These are phyloP conservation scores for Phtheirospermum japonicum DNA, from an alignment of 257 asterid genomes.

Conservation along the genomic window DNA sequence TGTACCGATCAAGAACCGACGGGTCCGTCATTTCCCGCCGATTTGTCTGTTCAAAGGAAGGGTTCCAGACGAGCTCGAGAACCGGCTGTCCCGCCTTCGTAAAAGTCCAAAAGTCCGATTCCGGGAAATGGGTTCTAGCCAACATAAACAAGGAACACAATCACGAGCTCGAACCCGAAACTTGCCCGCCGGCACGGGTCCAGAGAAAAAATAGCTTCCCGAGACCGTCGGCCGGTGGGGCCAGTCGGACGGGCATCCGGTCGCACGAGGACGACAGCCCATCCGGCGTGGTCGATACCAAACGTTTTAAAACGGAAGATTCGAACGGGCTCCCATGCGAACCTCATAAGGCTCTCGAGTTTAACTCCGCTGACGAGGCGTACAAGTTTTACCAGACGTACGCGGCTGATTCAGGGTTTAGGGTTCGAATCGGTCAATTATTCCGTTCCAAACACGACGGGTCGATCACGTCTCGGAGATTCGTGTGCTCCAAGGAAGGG, in stretches of 20 bases:
- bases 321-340: slow-evolving; percentile 43
- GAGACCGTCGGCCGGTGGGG: slow-evolving; percentile 54
- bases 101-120: slow-evolving; percentile 73
- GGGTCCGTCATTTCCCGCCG: slow-evolving; percentile 87
- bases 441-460: slow-evolving; percentile 93
- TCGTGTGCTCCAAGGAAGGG: slow-evolving; percentile 97
- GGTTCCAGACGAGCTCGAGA: slow-evolving; percentile 84
- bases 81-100: slow-evolving; percentile 93
- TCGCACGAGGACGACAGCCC: slow-evolving; percentile 77
- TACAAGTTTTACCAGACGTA: slow-evolving; percentile 67
- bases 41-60: slow-evolving; percentile 90
- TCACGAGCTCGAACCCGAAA: slow-evolving; percentile 67
- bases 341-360: slow-evolving; percentile 83
- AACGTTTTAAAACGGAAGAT: slow-evolving; percentile 70
- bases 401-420: slow-evolving; percentile 69
- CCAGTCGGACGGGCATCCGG: slow-evolving; percentile 86
- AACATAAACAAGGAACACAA: slow-evolving; percentile 82
- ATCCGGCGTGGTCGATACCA: slow-evolving; percentile 51
- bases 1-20: slow-evolving; percentile 79
- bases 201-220: slow-evolving; percentile 50
- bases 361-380: slow-evolving; percentile 71
- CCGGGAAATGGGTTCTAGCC: slow-evolving; percentile 89
- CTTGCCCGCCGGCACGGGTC: slow-evolving; percentile 48
- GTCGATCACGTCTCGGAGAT: slow-evolving; percentile 90
- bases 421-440: slow-evolving; percentile 85